These are phyloP conservation scores for Mortierella sp. DNA, from an alignment of 371 early-diverging fungal species.

Conservation along the genomic window DNA sequence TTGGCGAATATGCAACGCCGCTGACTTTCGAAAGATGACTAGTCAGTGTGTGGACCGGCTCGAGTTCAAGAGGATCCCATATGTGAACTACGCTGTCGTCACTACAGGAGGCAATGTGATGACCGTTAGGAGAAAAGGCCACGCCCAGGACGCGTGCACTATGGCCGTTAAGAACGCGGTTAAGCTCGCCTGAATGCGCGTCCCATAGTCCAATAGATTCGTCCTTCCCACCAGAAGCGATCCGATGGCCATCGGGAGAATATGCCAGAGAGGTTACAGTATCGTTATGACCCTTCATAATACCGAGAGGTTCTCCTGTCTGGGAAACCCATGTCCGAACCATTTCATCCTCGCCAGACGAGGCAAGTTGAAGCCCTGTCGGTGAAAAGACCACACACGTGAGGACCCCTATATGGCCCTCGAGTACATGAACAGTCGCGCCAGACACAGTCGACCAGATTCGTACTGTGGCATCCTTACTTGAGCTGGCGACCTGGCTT, in stretches of 20 bases:
- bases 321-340: constrained; percentile 11
- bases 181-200: background rate
- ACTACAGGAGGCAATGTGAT: background rate
- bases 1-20: constrained; percentile 1
- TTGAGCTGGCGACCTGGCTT: background rate
- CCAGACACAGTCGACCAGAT: background rate
- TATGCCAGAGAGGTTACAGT: background rate
- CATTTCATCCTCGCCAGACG: background rate
- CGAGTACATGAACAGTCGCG: background rate
- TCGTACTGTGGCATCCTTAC: background rate
- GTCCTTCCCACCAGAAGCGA: constrained; percentile 5
- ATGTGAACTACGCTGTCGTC: background rate
- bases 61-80: too few relatives aligned
- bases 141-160: background rate
- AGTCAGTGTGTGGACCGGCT: too few relatives aligned
- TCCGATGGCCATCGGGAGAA: constrained; percentile 16
- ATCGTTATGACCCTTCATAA: background rate
- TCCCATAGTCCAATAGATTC: constrained; percentile 8
- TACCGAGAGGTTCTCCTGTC: background rate
- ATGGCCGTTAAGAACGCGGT: background rate
- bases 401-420: background rate
- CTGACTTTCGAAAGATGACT: too few relatives aligned
- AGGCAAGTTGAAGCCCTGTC: constrained; percentile 14
- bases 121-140: background rate
- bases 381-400: constrained; percentile 14